Percentiles rank a stretch among this genome's conserved stretches.
Conservation (phyloP, 768 basidiomycete species). For the Trametes gibbosa region DNA sequence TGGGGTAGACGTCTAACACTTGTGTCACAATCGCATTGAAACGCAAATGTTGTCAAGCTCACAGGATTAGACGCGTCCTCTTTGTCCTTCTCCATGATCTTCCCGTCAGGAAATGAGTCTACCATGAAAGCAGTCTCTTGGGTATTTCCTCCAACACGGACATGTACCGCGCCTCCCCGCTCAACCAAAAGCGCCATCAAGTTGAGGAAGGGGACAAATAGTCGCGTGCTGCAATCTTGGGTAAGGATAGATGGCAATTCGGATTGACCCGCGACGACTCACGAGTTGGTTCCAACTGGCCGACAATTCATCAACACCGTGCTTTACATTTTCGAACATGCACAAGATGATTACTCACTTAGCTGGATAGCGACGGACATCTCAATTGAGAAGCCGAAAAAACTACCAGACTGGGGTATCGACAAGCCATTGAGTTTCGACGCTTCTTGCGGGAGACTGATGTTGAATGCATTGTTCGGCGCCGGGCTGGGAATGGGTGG, state of each 20-base stretch:
- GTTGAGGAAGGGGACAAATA: slow-evolving; percentile 42
- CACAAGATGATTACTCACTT: slow-evolving; percentile 39
- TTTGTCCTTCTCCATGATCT: slow-evolving; percentile 23
- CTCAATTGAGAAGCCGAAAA: slow-evolving; percentile 75
- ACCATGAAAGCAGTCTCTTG: slow-evolving; percentile 43
- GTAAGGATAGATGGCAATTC: too few species aligned
- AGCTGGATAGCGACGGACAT: slow-evolving; percentile 67
- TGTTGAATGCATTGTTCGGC: slow-evolving; percentile 5
- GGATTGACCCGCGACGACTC: too few species aligned
- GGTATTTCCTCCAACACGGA: slow-evolving; percentile 47
- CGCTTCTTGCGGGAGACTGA: slow-evolving; percentile 3
- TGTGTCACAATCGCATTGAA: background rate
- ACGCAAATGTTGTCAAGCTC: slow-evolving; percentile 9
- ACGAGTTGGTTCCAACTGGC: slow-evolving; percentile 54
- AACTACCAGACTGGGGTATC: slow-evolving; percentile 46
- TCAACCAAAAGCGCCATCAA: slow-evolving; percentile 42
- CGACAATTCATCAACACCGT: background rate
- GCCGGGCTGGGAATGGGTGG: slow-evolving; percentile 8
- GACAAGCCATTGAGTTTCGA: slow-evolving; percentile 31
- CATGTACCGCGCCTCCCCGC: slow-evolving; percentile 39
- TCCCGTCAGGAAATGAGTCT: slow-evolving; percentile 22
- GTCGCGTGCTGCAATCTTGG: slow-evolving; percentile 35
- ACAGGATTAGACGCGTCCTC: slow-evolving; percentile 34
- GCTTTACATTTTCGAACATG: background rate
- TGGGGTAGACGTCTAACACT: slow-evolving; percentile 47